A percentile compares a stretch with the other conserved stretches of the same genome.
phyloP scores from a whole-genome alignment of 305 asterid genomes.

The Solanum hybrid region DNA sequence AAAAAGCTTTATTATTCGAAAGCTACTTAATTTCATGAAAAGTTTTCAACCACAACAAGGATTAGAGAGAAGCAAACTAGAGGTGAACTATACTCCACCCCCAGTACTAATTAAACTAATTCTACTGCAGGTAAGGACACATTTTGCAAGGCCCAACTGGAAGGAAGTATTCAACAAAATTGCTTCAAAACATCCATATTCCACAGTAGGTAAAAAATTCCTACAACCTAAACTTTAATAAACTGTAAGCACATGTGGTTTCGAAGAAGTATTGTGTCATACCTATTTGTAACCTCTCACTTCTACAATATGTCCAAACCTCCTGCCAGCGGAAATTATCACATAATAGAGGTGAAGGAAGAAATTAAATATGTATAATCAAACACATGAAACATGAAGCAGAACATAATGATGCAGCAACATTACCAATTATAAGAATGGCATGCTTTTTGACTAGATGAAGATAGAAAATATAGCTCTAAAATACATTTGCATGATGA shows the following conservation, averaged over 20 bases:
- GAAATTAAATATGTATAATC: not conserved
- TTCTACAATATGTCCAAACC: constrained; percentile 1
- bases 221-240: not conserved
- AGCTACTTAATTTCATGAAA: constrained; percentile 2
- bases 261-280: not conserved
- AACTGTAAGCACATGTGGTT: not conserved
- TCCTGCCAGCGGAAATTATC: not conserved
- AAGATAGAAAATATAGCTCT: not conserved
- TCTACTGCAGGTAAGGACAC: constrained; percentile 71
- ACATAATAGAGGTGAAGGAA: not conserved
- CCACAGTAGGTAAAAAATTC: constrained; percentile 58
- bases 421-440: not conserved
- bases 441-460: not conserved
- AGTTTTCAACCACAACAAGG: not conserved
- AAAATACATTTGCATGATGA: not conserved
- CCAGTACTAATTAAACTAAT: not conserved
- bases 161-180: constrained; percentile 70
- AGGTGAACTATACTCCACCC: not conserved
- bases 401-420: not conserved
- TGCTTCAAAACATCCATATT: constrained; percentile 71
- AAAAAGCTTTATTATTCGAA: not conserved
- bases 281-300: not conserved
- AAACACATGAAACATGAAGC: not conserved
- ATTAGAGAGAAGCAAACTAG: not conserved
- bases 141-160: constrained; percentile 94